Percentiles rank a stretch among this genome's conserved stretches.
Conservation (phyloP, 805 yeast genomes). For the Cyberlindnera petersonii region DNA sequence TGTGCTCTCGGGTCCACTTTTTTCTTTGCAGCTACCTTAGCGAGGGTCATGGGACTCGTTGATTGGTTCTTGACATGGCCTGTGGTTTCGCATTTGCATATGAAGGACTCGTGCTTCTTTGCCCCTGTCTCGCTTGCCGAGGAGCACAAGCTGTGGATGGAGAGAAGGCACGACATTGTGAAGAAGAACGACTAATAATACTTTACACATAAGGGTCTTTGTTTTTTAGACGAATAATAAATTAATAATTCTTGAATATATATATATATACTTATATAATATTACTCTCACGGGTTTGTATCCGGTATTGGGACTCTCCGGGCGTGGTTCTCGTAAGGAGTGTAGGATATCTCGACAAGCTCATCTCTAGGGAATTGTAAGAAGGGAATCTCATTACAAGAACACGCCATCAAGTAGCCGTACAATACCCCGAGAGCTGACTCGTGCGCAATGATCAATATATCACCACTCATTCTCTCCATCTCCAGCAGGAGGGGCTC, state of each 20-base stretch:
- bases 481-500: conserved; percentile 91
- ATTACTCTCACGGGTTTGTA: conserved; percentile 3
- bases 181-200: conserved; percentile 2
- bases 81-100: conserved; percentile 45
- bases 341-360: conserved; percentile 80
- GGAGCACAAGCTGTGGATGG: conserved; percentile 37
- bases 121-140: conserved; percentile 44
- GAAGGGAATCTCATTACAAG: conserved; percentile 80
- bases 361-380: conserved; percentile 77
- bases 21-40: conserved; percentile 46
- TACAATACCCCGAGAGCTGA: conserved; percentile 83
- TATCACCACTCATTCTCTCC: conserved; percentile 86
- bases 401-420: conserved; percentile 91
- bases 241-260: conserved; percentile 6
- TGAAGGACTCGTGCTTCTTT: conserved; percentile 59
- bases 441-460: conserved; percentile 90
- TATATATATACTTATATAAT: neutral
- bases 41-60: conserved; percentile 65
- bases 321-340: conserved; percentile 77
- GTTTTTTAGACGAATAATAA: neutral
- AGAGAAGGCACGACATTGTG: conserved; percentile 20
- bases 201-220: too few species aligned
- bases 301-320: conserved; percentile 41
- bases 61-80: conserved; percentile 60
- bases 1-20: conserved; percentile 52